phyloP scores from a whole-genome alignment of 345 rosid genomes.

The Dipteronia sinensis region DNA sequence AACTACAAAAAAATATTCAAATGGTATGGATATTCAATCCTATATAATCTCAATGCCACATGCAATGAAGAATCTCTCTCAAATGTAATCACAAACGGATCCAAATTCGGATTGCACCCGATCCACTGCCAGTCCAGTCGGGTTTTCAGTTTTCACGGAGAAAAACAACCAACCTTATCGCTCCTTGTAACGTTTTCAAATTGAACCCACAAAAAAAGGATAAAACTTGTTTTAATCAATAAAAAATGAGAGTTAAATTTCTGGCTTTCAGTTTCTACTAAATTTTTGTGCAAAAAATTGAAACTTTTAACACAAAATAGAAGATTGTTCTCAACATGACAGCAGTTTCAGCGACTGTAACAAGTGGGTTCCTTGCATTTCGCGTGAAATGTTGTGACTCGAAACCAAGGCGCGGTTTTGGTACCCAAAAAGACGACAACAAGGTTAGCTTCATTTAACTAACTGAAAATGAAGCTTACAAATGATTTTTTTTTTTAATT shows the following conservation, averaged over 20 bases:
- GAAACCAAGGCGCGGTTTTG: slow-evolving; percentile 49
- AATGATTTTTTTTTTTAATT: neutral
- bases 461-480: no score
- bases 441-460: neutral
- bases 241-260: neutral
- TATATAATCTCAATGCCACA: no score
- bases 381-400: slow-evolving; percentile 45
- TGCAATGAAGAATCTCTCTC: no score
- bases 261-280: neutral
- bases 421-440: slow-evolving; percentile 29
- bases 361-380: slow-evolving; percentile 20
- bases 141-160: no score
- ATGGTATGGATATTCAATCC: no score
- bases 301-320: neutral
- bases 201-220: neutral
- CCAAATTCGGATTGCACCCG: no score
- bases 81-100: no score
- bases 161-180: no score
- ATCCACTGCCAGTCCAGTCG: no score
- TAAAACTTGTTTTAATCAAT: neutral
- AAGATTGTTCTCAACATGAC: neutral
- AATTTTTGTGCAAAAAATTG: neutral
- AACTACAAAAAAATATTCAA: no score
- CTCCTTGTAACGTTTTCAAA: no score
- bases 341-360: neutral